Conservation (phyloP, 495 filamentous ascomycete species). For the Tuber microsphaerosporum region DNA sequence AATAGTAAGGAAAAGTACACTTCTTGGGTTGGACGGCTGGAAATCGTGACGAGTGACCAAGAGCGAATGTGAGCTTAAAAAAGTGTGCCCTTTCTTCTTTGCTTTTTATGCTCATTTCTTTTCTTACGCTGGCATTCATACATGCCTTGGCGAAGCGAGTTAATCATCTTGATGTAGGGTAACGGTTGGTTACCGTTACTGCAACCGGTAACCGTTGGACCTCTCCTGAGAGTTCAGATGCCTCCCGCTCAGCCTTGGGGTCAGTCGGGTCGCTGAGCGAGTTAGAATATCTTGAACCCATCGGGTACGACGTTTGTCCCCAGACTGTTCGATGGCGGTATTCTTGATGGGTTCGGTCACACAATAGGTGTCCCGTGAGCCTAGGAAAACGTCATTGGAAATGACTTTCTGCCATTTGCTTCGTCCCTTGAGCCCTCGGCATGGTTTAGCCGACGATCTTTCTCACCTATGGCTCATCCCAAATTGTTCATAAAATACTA, state of each 20-base stretch:
- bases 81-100: conserved; percentile 30
- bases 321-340: conserved; percentile 15
- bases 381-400: conserved; percentile 27
- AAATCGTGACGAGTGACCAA: conserved; percentile 16
- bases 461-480: not conserved
- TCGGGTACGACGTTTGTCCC: conserved; percentile 11
- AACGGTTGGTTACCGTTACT: conserved; percentile 17
- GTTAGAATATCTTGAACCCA: conserved; percentile 23
- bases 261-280: conserved; percentile 22
- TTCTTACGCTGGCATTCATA: conserved; percentile 16
- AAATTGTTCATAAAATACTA: not conserved
- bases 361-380: conserved; percentile 21
- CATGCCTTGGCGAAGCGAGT: conserved; percentile 19
- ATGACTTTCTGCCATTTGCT: conserved; percentile 8
- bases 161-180: not conserved
- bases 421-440: conserved; percentile 27
- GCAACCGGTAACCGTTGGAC: conserved; percentile 28
- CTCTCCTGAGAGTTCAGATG: conserved; percentile 19
- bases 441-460: conserved; percentile 27
- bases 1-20: conserved; percentile 23
- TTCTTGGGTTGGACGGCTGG: conserved; percentile 17
- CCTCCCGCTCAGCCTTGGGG: conserved; percentile 34
- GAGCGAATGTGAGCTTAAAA: not conserved
- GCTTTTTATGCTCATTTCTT: conserved; percentile 28
- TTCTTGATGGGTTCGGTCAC: conserved; percentile 27